These are phyloP conservation scores for Leccinum subrobustum DNA, from an alignment of 1,284 basidiomycete species.

Conservation along the genomic window DNA sequence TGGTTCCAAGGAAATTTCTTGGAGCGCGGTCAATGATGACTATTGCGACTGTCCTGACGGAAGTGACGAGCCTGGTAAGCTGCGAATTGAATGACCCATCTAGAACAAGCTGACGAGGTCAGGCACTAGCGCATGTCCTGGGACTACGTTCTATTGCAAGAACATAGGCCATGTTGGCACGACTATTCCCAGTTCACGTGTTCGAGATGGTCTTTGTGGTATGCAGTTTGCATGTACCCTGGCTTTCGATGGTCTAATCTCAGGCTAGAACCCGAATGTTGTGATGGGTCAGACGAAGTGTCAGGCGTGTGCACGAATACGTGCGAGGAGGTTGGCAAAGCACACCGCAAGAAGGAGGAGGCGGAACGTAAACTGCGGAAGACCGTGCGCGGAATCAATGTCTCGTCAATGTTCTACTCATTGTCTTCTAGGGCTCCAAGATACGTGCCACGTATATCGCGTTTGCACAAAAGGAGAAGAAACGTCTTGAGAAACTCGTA, in stretches of 20 bases:
- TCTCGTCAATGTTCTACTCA: neutral
- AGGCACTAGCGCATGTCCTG: constrained; percentile 88
- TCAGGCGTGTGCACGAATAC: constrained; percentile 77
- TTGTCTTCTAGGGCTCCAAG: constrained; percentile 71
- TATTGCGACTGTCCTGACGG: constrained; percentile 94
- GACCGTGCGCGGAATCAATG: constrained; percentile 53
- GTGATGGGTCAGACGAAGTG: constrained; percentile 95
- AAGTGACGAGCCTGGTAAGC: constrained; percentile 85
- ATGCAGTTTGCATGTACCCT: constrained; percentile 30
- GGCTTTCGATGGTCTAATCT: constrained; percentile 4
- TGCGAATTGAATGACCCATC: neutral
- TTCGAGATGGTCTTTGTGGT: constrained; percentile 97
- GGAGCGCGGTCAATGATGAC: constrained; percentile 87
- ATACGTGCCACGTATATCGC: constrained; percentile 87
- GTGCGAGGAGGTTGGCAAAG: constrained; percentile 78
- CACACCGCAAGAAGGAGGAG: constrained; percentile 62
- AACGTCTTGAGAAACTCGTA: constrained; percentile 66
- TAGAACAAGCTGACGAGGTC: constrained; percentile 8
- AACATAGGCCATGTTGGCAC: constrained; percentile 89
- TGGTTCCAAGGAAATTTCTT: constrained; percentile 69
- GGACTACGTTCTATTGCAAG: constrained; percentile 80
- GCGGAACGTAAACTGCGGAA: constrained; percentile 77
- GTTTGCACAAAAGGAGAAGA: constrained; percentile 86
- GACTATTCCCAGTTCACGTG: constrained; percentile 76
- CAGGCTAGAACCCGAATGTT: constrained; percentile 84